These are phyloP conservation scores for thale cress (Arabidopsis thaliana) DNA, from an alignment of 345 rosid genomes.

Conservation along the genomic window TAIR10.1 NC_003075.7:10058501-10059000, in stretches of 20 bases:
- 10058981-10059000: neutral
- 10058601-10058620: slow-evolving; percentile 35
- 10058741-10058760: slow-evolving; percentile 41
- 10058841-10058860: neutral
- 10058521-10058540: slow-evolving; percentile 8
- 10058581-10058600: slow-evolving; percentile 48
- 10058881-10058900: neutral
- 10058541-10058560: slow-evolving; percentile 34
- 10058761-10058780: slow-evolving; percentile 22
- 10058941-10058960: neutral
- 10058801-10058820: slow-evolving; percentile 13
- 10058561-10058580: slow-evolving; percentile 42
- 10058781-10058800: neutral
- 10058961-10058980: neutral
- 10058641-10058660: neutral
- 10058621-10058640: neutral
- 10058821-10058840: slow-evolving; percentile 20
- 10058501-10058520: neutral
- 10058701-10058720: slow-evolving; percentile 15
- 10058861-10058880: slow-evolving; percentile 2
- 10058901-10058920: neutral
- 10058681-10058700: slow-evolving; percentile 20
- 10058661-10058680: slow-evolving; percentile 15
- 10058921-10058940: neutral
- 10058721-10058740: slow-evolving; percentile 23